Percentiles rank a stretch among this genome's conserved stretches.
Evolutionary conservation across 805 yeast genomes (phyloP).

Genomic region (Candida mattraensis): DNA sequence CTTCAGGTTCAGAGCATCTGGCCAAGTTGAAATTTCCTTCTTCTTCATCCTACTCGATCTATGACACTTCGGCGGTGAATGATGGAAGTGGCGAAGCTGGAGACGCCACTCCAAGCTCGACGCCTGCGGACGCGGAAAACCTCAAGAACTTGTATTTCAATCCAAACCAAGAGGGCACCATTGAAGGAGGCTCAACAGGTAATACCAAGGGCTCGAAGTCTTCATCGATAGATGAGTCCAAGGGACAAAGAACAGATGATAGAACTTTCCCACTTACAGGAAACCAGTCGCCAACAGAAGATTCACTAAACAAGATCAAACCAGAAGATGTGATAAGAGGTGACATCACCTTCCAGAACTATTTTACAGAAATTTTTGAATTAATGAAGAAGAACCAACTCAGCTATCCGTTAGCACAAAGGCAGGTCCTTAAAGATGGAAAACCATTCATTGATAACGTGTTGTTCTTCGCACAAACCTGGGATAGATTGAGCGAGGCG

Average conservation of each 20-base stretch:
- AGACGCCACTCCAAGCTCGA: conserved; percentile 7
- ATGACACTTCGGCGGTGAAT: conserved; percentile 2
- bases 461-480: conserved; percentile 28
- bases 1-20: conserved; percentile 8
- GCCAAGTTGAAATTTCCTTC: conserved; percentile 9
- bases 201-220: conserved; percentile 22
- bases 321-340: conserved; percentile 32
- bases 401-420: conserved; percentile 33
- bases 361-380: conserved; percentile 32
- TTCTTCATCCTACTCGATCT: conserved; percentile 7
- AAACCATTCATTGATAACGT: conserved; percentile 36
- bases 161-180: conserved; percentile 18
- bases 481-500: conserved; percentile 27
- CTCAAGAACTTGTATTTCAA: conserved; percentile 26
- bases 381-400: conserved; percentile 30
- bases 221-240: conserved; percentile 25
- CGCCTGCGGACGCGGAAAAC: conserved; percentile 24
- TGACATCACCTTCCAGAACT: conserved; percentile 34
- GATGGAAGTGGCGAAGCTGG: conserved; percentile 11
- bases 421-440: conserved; percentile 31
- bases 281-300: conserved; percentile 28
- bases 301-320: conserved; percentile 27
- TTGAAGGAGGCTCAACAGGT: conserved; percentile 31
- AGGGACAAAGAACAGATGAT: conserved; percentile 28
- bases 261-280: conserved; percentile 30